Conservation (phyloP, 169 alveolate genomes). For the Hammondia hammondi region DNA sequence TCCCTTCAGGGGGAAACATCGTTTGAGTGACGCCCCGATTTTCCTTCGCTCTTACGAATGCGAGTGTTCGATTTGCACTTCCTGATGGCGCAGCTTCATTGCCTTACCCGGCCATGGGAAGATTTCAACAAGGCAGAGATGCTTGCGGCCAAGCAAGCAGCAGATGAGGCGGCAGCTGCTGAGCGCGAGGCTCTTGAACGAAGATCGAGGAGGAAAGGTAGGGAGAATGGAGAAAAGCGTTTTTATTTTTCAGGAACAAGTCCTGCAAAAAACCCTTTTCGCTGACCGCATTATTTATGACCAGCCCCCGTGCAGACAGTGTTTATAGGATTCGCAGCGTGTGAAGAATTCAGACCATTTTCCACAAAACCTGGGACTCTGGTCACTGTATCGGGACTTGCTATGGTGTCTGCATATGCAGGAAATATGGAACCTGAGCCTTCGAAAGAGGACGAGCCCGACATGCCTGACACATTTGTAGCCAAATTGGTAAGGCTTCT, state of each 20-base stretch:
- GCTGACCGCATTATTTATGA: too few species aligned
- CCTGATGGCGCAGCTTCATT: slow-evolving; percentile 45
- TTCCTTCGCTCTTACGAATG: too few species aligned
- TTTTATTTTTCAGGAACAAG: too few species aligned
- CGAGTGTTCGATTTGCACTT: too few species aligned
- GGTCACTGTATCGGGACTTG: too few species aligned
- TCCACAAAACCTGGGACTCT: too few species aligned
- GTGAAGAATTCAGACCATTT: too few species aligned
- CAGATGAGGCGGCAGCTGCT: slow-evolving; percentile 52
- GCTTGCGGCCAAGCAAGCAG: slow-evolving; percentile 60
- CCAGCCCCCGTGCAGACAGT: too few species aligned
- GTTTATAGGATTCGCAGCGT: too few species aligned
- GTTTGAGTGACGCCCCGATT: too few species aligned
- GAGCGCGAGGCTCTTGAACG: slow-evolving; percentile 22
- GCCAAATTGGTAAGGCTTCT: slow-evolving; percentile 8
- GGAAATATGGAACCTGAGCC: background rate
- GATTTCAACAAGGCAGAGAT: slow-evolving; percentile 63
- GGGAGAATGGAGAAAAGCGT: background rate
- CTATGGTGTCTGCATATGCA: background rate
- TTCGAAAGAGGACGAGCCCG: background rate
- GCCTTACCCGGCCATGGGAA: slow-evolving; percentile 68
- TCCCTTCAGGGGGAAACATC: too few species aligned
- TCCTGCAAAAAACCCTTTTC: too few species aligned
- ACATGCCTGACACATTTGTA: slow-evolving; percentile 14
- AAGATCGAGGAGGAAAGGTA: background rate